These are phyloP conservation scores for Chloranthus sessilifolius DNA, from an alignment of 164 flowering plant species.

Conservation along the genomic window DNA sequence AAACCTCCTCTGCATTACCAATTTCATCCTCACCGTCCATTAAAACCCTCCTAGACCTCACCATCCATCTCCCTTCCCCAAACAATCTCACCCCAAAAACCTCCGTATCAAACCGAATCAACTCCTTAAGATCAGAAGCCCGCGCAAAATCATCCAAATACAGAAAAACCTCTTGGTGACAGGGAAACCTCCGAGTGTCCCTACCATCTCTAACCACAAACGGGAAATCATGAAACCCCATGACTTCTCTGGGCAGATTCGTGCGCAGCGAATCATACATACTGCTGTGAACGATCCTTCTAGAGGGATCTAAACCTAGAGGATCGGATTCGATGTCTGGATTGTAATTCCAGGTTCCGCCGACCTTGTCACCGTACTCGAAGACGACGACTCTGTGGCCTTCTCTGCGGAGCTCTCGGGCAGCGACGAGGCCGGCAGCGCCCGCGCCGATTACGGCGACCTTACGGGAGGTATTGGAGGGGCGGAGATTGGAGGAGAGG, in stretches of 20 bases:
- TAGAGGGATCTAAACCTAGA: slow-evolving; percentile 49
- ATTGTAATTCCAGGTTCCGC: slow-evolving; percentile 78
- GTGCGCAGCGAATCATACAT: slow-evolving; percentile 79
- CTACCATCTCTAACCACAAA: slow-evolving; percentile 34
- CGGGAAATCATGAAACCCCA: slow-evolving; percentile 76
- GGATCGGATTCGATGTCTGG: slow-evolving; percentile 62
- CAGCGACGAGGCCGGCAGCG: slow-evolving; percentile 69
- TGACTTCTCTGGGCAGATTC: slow-evolving; percentile 70
- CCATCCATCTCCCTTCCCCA: slow-evolving; percentile 57
- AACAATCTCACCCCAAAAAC: slow-evolving; percentile 44
- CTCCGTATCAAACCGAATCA: slow-evolving; percentile 64
- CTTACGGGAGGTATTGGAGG: slow-evolving; percentile 1
- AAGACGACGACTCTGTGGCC: slow-evolving; percentile 75
- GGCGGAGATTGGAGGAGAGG: not conserved
- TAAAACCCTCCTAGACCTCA: slow-evolving; percentile 23
- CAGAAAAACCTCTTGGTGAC: slow-evolving; percentile 60
- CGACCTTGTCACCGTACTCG: slow-evolving; percentile 43
- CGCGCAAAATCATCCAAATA: slow-evolving; percentile 52
- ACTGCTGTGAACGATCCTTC: slow-evolving; percentile 53
- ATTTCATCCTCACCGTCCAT: slow-evolving; percentile 7
- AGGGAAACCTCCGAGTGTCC: slow-evolving; percentile 65
- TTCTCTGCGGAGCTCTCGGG: slow-evolving; percentile 65
- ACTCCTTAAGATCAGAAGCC: slow-evolving; percentile 42
- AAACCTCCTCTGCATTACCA: slow-evolving; percentile 29
- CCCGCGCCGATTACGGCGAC: slow-evolving; percentile 94